Percentiles rank a stretch among this genome's conserved stretches.
phyloP scores from a whole-genome alignment of 2,329 filamentous ascomycete genomes.

The Stagonosporopsis rhizophila region DNA sequence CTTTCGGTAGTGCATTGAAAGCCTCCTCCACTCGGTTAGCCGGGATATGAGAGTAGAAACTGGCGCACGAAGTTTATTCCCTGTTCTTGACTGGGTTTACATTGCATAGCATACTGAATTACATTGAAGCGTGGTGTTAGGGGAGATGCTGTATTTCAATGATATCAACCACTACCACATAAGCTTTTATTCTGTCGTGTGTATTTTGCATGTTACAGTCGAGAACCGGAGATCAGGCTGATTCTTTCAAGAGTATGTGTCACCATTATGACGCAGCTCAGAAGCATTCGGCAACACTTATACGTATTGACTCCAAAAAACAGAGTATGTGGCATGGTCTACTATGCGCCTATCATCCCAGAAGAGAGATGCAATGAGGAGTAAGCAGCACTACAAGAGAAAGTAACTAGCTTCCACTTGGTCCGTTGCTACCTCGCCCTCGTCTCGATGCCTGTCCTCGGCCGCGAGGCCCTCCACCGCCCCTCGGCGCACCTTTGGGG shows the following conservation, averaged over 20 bases:
- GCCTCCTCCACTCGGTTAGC: too few relatives aligned
- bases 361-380: background rate
- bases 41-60: background rate
- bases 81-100: background rate
- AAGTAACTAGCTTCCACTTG: background rate
- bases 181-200: background rate
- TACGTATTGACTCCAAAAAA: too few relatives aligned
- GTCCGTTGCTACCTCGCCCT: background rate
- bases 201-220: too few relatives aligned
- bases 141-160: background rate
- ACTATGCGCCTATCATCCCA: background rate
- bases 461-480: background rate
- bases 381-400: background rate
- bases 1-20: background rate
- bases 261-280: too few relatives aligned
- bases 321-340: background rate
- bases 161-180: background rate
- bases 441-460: conserved; percentile 2
- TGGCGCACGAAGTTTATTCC: too few relatives aligned
- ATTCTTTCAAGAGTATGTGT: too few relatives aligned
- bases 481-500: background rate
- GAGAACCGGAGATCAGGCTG: too few relatives aligned
- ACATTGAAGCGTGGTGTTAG: background rate
- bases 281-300: too few relatives aligned
- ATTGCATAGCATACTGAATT: conserved; percentile 1